A percentile compares a stretch with the other conserved stretches of the same genome.
Evolutionary conservation across 1,284 basidiomycete genomes (phyloP).

Genomic region (Trichosporon inkin): DNA sequence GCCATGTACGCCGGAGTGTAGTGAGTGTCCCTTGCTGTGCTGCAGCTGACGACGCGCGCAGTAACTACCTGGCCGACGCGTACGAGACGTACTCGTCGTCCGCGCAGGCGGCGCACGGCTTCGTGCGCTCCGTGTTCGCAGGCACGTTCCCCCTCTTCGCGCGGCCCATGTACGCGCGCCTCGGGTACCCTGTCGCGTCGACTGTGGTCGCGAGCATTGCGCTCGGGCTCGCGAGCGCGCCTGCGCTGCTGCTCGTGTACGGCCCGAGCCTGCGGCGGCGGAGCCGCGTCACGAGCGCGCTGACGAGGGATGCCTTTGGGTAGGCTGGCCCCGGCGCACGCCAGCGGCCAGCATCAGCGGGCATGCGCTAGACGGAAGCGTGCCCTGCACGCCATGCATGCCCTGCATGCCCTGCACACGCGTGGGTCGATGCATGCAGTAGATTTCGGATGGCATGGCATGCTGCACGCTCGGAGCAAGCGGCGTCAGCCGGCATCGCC

Average conservation of each 20-base stretch:
- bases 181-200: constrained; percentile 43
- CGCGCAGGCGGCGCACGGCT: constrained; percentile 48
- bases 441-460: no score
- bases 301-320: constrained; percentile 17
- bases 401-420: no score
- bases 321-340: no score
- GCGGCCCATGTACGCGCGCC: constrained; percentile 38
- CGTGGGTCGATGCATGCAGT: no score
- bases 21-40: constrained; percentile 27
- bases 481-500: no score
- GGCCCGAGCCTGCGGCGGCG: constrained; percentile 39
- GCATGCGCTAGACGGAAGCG: no score
- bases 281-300: constrained; percentile 42
- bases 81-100: constrained; percentile 48
- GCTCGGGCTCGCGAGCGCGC: constrained; percentile 37
- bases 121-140: constrained; percentile 42
- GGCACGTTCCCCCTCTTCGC: constrained; percentile 44
- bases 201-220: constrained; percentile 45
- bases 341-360: no score
- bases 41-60: constrained; percentile 9
- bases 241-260: constrained; percentile 41
- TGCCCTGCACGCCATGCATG: no score
- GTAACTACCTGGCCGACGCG: constrained; percentile 45
- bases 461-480: no score
- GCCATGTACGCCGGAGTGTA: constrained; percentile 42